phyloP scores from a whole-genome alignment of 306 rosid species.

The Hylodesmum podocarpum region DNA sequence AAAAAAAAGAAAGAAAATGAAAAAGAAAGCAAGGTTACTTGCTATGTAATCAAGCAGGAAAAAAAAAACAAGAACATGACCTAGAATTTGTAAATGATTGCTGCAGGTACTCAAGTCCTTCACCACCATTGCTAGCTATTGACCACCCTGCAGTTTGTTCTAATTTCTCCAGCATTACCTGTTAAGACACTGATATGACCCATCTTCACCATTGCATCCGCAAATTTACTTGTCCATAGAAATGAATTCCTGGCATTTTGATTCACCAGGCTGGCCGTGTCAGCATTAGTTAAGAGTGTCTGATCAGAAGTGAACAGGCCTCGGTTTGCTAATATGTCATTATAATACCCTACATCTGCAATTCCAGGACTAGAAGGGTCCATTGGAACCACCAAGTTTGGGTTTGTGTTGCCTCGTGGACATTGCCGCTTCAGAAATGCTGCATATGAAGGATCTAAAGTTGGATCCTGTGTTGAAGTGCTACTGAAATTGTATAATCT shows the following conservation, averaged over 20 bases:
- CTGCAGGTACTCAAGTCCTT: conserved; percentile 6
- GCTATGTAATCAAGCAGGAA: conserved; percentile 5
- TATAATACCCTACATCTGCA: conserved; percentile 50
- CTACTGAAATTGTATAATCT: conserved; percentile 69
- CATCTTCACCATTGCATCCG: conserved; percentile 74
- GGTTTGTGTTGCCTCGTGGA: conserved; percentile 53
- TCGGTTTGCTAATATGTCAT: conserved; percentile 40
- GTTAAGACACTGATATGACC: conserved; percentile 57
- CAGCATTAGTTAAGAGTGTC: conserved; percentile 43
- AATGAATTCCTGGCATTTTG: conserved; percentile 44
- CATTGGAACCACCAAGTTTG: conserved; percentile 60
- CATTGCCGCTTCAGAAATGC: conserved; percentile 53
- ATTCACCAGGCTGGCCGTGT: conserved; percentile 49
- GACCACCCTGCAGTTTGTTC: conserved; percentile 53
- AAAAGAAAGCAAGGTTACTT: conserved; percentile 2
- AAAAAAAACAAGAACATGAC: conserved; percentile 17
- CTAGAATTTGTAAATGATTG: background rate
- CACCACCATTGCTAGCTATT: conserved; percentile 26
- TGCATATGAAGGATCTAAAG: conserved; percentile 52
- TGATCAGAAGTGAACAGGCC: conserved; percentile 74
- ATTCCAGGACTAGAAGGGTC: conserved; percentile 51
- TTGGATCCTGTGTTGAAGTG: conserved; percentile 59
- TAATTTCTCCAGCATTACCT: conserved; percentile 57
- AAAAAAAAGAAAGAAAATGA: background rate
- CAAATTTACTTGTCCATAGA: conserved; percentile 52